phyloP scores from a whole-genome alignment of 352 stramenopile species.

The Pythium pectinolyticum region DNA sequence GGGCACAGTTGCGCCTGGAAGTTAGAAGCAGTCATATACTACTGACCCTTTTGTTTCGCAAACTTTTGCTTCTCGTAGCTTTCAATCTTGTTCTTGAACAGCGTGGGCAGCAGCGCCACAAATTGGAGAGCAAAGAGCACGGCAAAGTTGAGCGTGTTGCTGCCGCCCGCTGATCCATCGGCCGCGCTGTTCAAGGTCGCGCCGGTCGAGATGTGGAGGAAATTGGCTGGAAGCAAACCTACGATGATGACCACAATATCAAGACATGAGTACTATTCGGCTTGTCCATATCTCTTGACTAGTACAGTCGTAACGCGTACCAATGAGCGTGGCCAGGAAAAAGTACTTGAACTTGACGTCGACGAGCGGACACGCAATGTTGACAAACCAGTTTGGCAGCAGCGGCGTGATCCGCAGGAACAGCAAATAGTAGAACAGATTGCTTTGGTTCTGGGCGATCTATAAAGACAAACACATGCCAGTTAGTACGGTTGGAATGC shows the following conservation, averaged over 20 bases:
- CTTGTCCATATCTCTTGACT: not conserved
- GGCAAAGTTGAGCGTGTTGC: slow-evolving; percentile 77
- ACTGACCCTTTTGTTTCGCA: slow-evolving; percentile 54
- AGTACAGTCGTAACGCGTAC: slow-evolving; percentile 14
- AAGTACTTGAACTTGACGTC: slow-evolving; percentile 86
- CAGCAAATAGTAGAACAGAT: slow-evolving; percentile 90
- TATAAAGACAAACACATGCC: slow-evolving; percentile 17
- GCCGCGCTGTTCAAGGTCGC: slow-evolving; percentile 77
- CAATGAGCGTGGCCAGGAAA: slow-evolving; percentile 80
- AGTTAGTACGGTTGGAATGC: no score
- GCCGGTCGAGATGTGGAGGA: slow-evolving; percentile 83
- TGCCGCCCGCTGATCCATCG: slow-evolving; percentile 41
- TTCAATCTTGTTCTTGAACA: slow-evolving; percentile 88
- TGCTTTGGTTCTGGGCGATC: slow-evolving; percentile 81
- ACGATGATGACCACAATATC: not conserved
- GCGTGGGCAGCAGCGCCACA: slow-evolving; percentile 73
- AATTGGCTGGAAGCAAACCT: slow-evolving; percentile 80
- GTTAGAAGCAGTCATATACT: not conserved
- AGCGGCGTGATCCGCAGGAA: slow-evolving; percentile 87
- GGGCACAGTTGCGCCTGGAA: not conserved
- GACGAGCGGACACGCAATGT: slow-evolving; percentile 84
- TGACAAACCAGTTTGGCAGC: slow-evolving; percentile 90
- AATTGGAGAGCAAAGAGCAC: slow-evolving; percentile 87
- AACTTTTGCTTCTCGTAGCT: slow-evolving; percentile 80
- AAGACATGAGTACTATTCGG: not conserved